These are phyloP conservation scores for Rhododendron vialii DNA, from an alignment of 148 eudicot genomes.

Conservation along the genomic window DNA sequence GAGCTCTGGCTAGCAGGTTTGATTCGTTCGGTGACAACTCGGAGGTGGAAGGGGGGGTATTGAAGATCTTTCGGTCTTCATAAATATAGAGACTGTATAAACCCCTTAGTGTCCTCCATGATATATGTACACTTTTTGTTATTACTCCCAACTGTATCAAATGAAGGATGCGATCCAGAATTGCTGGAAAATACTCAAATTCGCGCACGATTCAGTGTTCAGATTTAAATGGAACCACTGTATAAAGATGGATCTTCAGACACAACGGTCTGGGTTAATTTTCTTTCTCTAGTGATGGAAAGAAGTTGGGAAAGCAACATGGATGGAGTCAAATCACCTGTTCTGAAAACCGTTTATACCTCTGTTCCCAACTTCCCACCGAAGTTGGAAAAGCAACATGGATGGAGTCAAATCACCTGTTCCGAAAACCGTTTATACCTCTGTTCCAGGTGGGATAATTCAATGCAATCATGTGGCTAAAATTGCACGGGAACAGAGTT, in stretches of 20 bases:
- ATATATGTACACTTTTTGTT: not conserved
- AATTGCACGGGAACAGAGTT: not conserved
- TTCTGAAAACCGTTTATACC: no score
- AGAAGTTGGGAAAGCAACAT: not conserved
- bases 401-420: no score
- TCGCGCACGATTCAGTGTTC: not conserved
- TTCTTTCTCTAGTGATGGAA: not conserved
- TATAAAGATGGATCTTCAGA: not conserved
- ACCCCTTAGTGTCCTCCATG: not conserved
- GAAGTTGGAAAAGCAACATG: not conserved
- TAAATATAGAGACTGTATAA: not conserved
- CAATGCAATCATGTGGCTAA: not conserved
- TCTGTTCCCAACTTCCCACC: no score
- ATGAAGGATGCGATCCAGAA: not conserved
- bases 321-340: no score
- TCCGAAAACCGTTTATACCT: no score
- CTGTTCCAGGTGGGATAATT: not conserved
- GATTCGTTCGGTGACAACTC: not conserved
- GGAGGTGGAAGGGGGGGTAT: not conserved
- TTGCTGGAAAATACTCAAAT: not conserved
- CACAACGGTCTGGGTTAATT: not conserved
- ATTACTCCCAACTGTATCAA: not conserved
- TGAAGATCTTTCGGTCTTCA: not conserved
- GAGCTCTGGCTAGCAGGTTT: not conserved
- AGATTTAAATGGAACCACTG: not conserved